Evolutionary conservation across 768 basidiomycete species (phyloP).

Genomic region (Psilocybe tampanensis): DNA sequence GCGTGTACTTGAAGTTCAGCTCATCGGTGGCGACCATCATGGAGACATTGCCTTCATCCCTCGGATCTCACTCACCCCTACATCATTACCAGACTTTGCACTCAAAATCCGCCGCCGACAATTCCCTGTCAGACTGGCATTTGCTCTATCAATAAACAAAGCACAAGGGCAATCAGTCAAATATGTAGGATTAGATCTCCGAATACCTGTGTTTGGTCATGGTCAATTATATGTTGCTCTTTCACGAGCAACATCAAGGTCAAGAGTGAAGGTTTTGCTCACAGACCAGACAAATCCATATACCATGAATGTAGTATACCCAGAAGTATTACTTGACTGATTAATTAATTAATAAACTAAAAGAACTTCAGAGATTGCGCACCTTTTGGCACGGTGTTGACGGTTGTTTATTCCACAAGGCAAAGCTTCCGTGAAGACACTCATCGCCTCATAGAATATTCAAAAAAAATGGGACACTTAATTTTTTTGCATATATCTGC

Average conservation of each 20-base stretch:
- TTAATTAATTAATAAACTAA: conserved; percentile 2
- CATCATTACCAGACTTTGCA: conserved; percentile 4
- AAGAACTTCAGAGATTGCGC: not conserved
- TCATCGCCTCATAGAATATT: too few relatives aligned
- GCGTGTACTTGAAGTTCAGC: conserved; percentile 31
- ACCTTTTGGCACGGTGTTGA: not conserved
- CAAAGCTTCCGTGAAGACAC: too few relatives aligned
- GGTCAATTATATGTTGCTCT: conserved; percentile 49
- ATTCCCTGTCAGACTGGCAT: conserved; percentile 44
- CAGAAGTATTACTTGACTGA: conserved; percentile 14
- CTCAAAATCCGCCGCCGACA: conserved; percentile 32
- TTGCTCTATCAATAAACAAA: conserved; percentile 47
- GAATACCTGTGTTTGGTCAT: conserved; percentile 39
- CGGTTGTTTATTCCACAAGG: too few relatives aligned
- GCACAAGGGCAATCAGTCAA: conserved; percentile 47
- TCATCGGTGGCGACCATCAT: conserved; percentile 34
- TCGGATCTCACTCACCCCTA: conserved; percentile 22
- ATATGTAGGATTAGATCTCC: conserved; percentile 40
- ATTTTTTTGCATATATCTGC: too few relatives aligned
- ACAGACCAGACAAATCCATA: not conserved
- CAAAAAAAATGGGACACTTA: too few relatives aligned
- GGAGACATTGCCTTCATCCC: conserved; percentile 37
- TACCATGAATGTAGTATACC: conserved; percentile 21
- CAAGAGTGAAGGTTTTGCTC: conserved; percentile 27
- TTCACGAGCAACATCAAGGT: conserved; percentile 33